Percentiles rank a stretch among this genome's conserved stretches.
These are phyloP conservation scores for Galerina marginata DNA, from an alignment of 768 basidiomycete genomes.

Conservation along the genomic window DNA sequence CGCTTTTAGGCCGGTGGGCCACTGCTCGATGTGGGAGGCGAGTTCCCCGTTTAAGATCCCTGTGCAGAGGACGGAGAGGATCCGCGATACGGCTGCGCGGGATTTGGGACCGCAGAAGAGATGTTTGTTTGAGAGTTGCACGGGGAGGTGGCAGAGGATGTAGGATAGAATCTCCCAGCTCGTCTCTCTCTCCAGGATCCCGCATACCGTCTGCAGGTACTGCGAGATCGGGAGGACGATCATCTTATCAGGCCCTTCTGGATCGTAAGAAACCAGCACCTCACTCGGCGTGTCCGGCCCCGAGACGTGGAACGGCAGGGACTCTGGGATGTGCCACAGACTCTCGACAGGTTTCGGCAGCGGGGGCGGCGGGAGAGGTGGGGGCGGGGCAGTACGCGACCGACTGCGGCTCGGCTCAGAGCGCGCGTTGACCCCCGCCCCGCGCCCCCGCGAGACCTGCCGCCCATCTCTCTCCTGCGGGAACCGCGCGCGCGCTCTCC, in stretches of 20 bases:
- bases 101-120: conserved; percentile 92
- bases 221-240: conserved; percentile 73
- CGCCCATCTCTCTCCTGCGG: conserved; percentile 59
- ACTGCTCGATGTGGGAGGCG: conserved; percentile 58
- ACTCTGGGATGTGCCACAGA: conserved; percentile 76
- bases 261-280: conserved; percentile 69
- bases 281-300: conserved; percentile 71
- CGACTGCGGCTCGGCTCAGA: conserved; percentile 63
- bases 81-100: conserved; percentile 59
- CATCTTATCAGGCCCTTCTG: conserved; percentile 43
- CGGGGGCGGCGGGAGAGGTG: conserved; percentile 31
- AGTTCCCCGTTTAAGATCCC: conserved; percentile 65
- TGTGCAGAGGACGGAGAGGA: conserved; percentile 72
- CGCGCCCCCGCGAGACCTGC: conserved; percentile 57
- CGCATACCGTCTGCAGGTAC: conserved; percentile 68
- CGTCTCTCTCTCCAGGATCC: conserved; percentile 72
- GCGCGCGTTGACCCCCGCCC: conserved; percentile 44
- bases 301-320: conserved; percentile 56
- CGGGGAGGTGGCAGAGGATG: conserved; percentile 87
- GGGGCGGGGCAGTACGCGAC: conserved; percentile 53
- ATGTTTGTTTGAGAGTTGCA: conserved; percentile 94
- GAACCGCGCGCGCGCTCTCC: conserved; percentile 52
- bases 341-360: conserved; percentile 48
- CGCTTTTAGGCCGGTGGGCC: conserved; percentile 65
- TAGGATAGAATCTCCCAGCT: conserved; percentile 97